A percentile compares a stretch with the other conserved stretches of the same genome.
Evolutionary conservation across 352 stramenopile species (phyloP).

Genomic region (Globisporangium cederbergense): DNA sequence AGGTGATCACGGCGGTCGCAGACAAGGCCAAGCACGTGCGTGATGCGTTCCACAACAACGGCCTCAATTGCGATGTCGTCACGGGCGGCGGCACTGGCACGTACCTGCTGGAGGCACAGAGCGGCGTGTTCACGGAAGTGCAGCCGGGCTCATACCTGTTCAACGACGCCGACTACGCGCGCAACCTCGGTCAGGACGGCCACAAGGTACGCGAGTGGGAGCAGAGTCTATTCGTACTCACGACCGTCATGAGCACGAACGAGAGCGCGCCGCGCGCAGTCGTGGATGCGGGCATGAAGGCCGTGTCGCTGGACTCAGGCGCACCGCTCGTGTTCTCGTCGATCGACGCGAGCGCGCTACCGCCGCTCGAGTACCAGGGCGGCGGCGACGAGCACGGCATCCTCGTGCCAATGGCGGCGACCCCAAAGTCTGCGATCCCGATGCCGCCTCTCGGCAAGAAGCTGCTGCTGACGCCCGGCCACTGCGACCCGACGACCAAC

Average conservation of each 20-base stretch:
- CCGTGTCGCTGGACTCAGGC: constrained; percentile 63
- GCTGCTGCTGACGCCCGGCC: constrained; percentile 56
- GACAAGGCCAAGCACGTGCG: constrained; percentile 38
- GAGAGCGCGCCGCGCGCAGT: constrained; percentile 37
- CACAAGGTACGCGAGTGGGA: constrained; percentile 41
- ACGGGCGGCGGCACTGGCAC: constrained; percentile 71
- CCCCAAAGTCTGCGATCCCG: constrained; percentile 17
- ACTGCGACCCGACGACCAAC: constrained; percentile 77
- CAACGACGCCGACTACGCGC: constrained; percentile 70
- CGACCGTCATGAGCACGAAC: constrained; percentile 67
- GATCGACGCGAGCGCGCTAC: constrained; percentile 32
- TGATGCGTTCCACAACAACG: constrained; percentile 28
- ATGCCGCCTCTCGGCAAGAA: constrained; percentile 52
- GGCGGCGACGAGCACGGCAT: constrained; percentile 73
- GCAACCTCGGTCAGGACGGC: constrained; percentile 45
- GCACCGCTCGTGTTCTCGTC: constrained; percentile 46
- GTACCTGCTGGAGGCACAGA: constrained; percentile 55
- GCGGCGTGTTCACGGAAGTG: constrained; percentile 69
- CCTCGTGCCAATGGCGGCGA: constrained; percentile 23
- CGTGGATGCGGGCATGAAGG: constrained; percentile 75
- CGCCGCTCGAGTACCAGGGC: constrained; percentile 46
- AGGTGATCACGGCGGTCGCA: constrained; percentile 37
- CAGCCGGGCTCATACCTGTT: constrained; percentile 78
- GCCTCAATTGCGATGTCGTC: constrained; percentile 51
- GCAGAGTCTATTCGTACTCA: constrained; percentile 67